Percentiles rank a stretch among this genome's conserved stretches.
phyloP scores from a whole-genome alignment of 2,329 filamentous ascomycete genomes.

The Didymella lethalis region DNA sequence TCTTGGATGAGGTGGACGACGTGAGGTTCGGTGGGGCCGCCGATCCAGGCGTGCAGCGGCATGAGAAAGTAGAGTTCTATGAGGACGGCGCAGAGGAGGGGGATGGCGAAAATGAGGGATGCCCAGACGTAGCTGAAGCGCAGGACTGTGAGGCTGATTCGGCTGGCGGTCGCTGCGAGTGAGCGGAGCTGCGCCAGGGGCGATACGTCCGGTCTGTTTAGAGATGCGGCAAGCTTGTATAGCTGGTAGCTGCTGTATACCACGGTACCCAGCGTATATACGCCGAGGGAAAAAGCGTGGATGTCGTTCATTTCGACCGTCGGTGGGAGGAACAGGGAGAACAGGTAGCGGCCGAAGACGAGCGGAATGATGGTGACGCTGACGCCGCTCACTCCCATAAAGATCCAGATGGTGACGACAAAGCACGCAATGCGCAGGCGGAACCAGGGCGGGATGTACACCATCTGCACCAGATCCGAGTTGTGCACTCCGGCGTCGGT shows the following conservation, averaged over 20 bases:
- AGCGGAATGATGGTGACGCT: constrained; percentile 86
- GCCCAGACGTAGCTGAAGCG: constrained; percentile 76
- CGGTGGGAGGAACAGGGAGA: constrained; percentile 74
- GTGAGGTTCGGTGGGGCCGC: constrained; percentile 61
- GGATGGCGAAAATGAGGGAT: constrained; percentile 79
- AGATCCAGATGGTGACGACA: constrained; percentile 89
- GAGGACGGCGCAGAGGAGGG: constrained; percentile 78
- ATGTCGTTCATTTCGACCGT: constrained; percentile 82
- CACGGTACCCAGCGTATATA: constrained; percentile 77
- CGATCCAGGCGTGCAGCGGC: constrained; percentile 78
- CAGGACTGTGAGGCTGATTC: constrained; percentile 48
- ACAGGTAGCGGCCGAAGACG: constrained; percentile 80
- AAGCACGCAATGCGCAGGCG: constrained; percentile 81
- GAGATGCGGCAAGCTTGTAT: constrained; percentile 57
- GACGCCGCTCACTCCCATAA: constrained; percentile 87
- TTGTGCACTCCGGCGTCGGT: constrained; percentile 50
- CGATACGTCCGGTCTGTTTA: constrained; percentile 38
- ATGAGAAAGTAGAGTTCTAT: constrained; percentile 90
- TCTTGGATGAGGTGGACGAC: constrained; percentile 88
- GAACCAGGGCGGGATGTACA: constrained; percentile 84
- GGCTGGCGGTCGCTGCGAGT: constrained; percentile 38
- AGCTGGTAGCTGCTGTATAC: constrained; percentile 63
- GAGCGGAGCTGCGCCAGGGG: constrained; percentile 43
- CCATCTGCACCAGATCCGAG: constrained; percentile 60
- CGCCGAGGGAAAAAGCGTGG: constrained; percentile 91